Evolutionary conservation across 306 rosid species (phyloP), one percentile per base, ranked within the genome.

Genomic region (Pterocarpus santalinus): DNA sequence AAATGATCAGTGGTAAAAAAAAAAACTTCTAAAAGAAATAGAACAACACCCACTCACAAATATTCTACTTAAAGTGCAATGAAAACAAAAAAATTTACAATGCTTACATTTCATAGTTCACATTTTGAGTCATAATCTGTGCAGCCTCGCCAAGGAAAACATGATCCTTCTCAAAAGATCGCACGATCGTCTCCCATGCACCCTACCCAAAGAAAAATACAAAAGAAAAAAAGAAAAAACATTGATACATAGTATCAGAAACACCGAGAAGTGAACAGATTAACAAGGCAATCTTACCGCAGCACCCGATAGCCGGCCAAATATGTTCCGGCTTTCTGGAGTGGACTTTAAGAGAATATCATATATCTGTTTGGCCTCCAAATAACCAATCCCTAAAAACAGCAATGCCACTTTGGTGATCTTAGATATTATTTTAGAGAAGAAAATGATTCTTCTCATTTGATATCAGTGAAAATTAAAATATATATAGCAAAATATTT

Each of bases 101-200:
- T 33, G 53, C 93, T 90, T 84, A 94, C 98, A 94, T 94, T 81
- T 94, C 98, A 85, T 94, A 94, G 85, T 72, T 91, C 82, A 94
- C 98, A 89, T 94, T 94, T 75, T 92, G 97, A 61, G 86, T 92
- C 80, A 92, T 90, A 80, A 91, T 85, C 82, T 90, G 98, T 8
- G 97, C 97, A 62, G 95, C 97, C 90, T 92, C 97, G 8, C 98
- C 98, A 70, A 92, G 98, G 88, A 87, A 94, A 65, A 92, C 88
- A 87, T 88, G 89, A 84, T 94, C 98, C 87, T 92, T 94, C 86
- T 92, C 97, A 57, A 87, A 92, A 41, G 94, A 85, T 43, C 79
- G 87, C 57, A 90, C 86, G 30, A 94, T 92, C 36, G 88, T 86
- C 86, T 92, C 97, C 98, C 98, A 94, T 10, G 85, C 90, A 75